Percentiles rank a stretch among this genome's conserved stretches.
These are phyloP conservation scores for Wallacemonas rigidus DNA, from an alignment of 208 protist species.

Conservation along the genomic window DNA sequence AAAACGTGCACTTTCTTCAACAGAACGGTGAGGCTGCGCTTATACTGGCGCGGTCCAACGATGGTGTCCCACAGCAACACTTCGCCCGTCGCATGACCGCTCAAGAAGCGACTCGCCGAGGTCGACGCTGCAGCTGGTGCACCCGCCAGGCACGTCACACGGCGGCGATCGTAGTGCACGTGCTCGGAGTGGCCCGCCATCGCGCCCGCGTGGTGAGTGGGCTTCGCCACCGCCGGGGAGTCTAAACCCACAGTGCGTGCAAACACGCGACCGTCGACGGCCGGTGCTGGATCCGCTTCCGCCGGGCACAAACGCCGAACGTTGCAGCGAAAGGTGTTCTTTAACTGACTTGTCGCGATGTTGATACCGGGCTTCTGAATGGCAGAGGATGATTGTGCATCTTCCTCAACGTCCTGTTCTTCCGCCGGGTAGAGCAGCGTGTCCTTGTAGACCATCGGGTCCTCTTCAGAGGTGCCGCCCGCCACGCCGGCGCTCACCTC, in stretches of 20 bases:
- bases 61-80: slow-evolving; percentile 46
- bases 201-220: slow-evolving; percentile 9
- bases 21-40: slow-evolving; percentile 21
- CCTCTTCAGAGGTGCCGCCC: neutral
- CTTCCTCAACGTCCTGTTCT: slow-evolving; percentile 32
- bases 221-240: slow-evolving; percentile 18
- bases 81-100: slow-evolving; percentile 51
- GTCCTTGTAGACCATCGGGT: slow-evolving; percentile 28
- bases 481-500: neutral
- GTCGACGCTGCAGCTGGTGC: neutral
- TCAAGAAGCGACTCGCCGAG: slow-evolving; percentile 33
- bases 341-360: slow-evolving; percentile 16
- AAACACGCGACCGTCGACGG: neutral
- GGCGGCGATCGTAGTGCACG: slow-evolving; percentile 36
- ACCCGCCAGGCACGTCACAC: slow-evolving; percentile 45
- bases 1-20: slow-evolving; percentile 52
- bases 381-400: slow-evolving; percentile 14
- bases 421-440: slow-evolving; percentile 44
- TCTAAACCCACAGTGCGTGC: neutral
- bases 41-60: neutral
- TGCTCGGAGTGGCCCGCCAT: neutral
- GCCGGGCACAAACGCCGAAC: slow-evolving; percentile 19
- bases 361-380: slow-evolving; percentile 21
- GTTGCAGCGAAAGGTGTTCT: slow-evolving; percentile 47
- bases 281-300: neutral